Evolutionary conservation across 2,329 filamentous ascomycete species (phyloP), one percentile per base, ranked within the genome.

Genomic region (Albophoma yamanashiensis): DNA sequence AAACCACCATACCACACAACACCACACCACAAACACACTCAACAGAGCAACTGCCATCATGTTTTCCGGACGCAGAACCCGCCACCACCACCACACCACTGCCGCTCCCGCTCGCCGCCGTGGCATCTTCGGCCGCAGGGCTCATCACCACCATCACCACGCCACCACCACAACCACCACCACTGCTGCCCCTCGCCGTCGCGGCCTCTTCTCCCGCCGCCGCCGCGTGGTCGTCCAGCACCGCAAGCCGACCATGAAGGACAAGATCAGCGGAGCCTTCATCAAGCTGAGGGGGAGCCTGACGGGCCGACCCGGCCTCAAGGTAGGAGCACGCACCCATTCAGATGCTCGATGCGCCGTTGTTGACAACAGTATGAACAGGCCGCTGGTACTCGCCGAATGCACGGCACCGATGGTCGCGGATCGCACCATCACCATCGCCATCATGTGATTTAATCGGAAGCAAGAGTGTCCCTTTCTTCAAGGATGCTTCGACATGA

Each of bases 201-300:
- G 71, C 25, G 71, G 74, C 20, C 68, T 80, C 57, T 78, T 80
- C 20, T 63, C 75, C 67, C 65, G 68, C 68, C 71, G 69, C 70
- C 73, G 63, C 55, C 64, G 68, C 4, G 67, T 71, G 2, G 76
- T 75, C 2, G 75, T 76, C 20, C 81, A 90, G 59, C 82, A 84
- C 70, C 84, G 89, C 68, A 84, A 86, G 67, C 80, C 84, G 3
- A 83, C 80, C 45, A 77, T 92, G 64, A 87, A 87, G 55, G 89
- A 93, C 76, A 93, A 92, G 75, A 81, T 93, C 66, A 86, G 82
- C 57, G 90, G 90, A 22, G 89, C 89, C 0, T 77, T 93, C 71
- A 79, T 89, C 76, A 90, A 83, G 77, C 73, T 93, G 64, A 86
- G 85, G 73, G 89, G 90, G 9, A 83, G 78, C 59, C 70, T 93